A percentile compares a stretch with the other conserved stretches of the same genome.
These are phyloP conservation scores for Macrocybe gigantea DNA, from an alignment of 768 basidiomycete genomes.

Conservation along the genomic window DNA sequence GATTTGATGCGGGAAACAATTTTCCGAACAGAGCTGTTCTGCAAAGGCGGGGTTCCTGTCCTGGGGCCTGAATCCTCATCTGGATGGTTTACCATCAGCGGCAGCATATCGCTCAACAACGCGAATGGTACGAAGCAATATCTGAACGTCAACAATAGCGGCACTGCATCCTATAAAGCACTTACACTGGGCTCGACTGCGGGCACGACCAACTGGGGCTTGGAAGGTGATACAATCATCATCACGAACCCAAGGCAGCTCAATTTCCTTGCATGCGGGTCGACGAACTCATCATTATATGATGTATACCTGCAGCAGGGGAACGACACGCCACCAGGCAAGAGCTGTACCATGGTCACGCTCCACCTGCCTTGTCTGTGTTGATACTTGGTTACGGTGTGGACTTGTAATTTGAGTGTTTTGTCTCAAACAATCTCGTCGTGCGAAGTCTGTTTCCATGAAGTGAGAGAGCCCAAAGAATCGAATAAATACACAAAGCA, in stretches of 20 bases:
- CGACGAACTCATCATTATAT: conserved; percentile 33
- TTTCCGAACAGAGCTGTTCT: not conserved
- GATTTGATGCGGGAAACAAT: too few relatives aligned
- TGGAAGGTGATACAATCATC: conserved; percentile 58
- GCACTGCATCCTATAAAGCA: conserved; percentile 41
- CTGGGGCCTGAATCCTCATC: conserved; percentile 48
- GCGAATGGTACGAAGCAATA: conserved; percentile 36
- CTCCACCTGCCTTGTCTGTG: conserved; percentile 41
- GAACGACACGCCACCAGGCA: conserved; percentile 38
- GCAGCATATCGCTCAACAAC: conserved; percentile 39
- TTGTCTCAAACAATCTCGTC: too few relatives aligned
- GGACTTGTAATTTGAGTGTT: too few relatives aligned
- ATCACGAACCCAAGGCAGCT: conserved; percentile 44
- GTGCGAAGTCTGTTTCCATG: too few relatives aligned
- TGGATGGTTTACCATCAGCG: conserved; percentile 44
- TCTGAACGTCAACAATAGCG: conserved; percentile 40
- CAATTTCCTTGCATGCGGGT: conserved; percentile 50
- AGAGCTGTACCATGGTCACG: conserved; percentile 30
- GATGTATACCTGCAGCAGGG: conserved; percentile 45
- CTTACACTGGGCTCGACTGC: conserved; percentile 40
- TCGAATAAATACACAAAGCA: too few relatives aligned
- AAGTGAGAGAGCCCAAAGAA: too few relatives aligned
- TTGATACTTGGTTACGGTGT: conserved; percentile 9
- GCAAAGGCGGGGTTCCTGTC: conserved; percentile 37
- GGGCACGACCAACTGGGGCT: conserved; percentile 47